Conservation (phyloP, 2,329 filamentous ascomycete species). For the Hypoxylon sp. region DNA sequence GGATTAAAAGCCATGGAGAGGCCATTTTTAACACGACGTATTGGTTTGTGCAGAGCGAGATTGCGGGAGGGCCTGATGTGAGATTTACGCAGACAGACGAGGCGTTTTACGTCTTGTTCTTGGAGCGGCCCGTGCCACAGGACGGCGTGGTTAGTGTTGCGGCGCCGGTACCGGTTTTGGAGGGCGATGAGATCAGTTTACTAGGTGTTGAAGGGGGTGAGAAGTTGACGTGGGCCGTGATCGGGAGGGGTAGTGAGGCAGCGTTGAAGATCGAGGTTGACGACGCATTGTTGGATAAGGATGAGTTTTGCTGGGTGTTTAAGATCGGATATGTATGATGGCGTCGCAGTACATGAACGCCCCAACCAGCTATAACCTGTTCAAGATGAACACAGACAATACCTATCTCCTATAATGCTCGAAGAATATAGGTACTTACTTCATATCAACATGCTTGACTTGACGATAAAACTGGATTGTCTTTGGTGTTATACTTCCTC, state of each 20-base stretch:
- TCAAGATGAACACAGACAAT: no score
- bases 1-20: slow-evolving; percentile 68
- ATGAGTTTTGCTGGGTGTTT: slow-evolving; percentile 51
- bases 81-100: slow-evolving; percentile 67
- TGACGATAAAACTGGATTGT: background rate
- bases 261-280: slow-evolving; percentile 42
- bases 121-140: slow-evolving; percentile 57
- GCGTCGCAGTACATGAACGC: background rate
- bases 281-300: slow-evolving; percentile 45
- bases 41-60: slow-evolving; percentile 51
- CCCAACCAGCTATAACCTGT: no score
- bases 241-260: slow-evolving; percentile 27
- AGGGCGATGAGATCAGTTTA: slow-evolving; percentile 63
- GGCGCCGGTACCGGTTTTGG: slow-evolving; percentile 62
- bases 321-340: slow-evolving; percentile 47
- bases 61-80: slow-evolving; percentile 52
- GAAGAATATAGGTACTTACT: background rate
- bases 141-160: slow-evolving; percentile 58
- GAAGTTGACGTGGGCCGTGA: slow-evolving; percentile 47
- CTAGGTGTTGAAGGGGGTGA: slow-evolving; percentile 56
- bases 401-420: background rate
- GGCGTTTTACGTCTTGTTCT: slow-evolving; percentile 66
- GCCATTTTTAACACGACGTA: slow-evolving; percentile 71
- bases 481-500: background rate
- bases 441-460: background rate